Percentiles rank a stretch among this genome's conserved stretches.
phyloP scores from a whole-genome alignment of 148 eudicot species.

The Rheum nobile region DNA sequence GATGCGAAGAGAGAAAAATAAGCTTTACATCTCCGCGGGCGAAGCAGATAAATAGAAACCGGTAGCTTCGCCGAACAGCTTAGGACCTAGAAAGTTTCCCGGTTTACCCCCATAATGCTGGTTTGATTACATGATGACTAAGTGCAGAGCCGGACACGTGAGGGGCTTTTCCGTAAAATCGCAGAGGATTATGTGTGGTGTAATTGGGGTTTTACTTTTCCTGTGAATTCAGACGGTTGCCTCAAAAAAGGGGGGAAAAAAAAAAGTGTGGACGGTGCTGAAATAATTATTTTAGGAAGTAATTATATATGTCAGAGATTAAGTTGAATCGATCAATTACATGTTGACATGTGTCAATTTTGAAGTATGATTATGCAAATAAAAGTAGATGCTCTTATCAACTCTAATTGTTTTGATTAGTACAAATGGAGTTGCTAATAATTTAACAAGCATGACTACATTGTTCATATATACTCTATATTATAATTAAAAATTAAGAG shows the following conservation, averaged over 20 bases:
- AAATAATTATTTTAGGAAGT: neutral
- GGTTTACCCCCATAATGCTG: neutral
- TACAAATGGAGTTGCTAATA: neutral
- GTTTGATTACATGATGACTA: neutral
- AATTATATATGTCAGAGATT: neutral
- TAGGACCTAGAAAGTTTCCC: neutral
- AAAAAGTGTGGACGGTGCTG: conserved; percentile 5
- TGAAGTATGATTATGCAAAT: neutral
- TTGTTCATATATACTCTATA: neutral
- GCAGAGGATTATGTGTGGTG: neutral
- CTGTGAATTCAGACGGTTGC: conserved; percentile 3
- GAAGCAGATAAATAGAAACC: neutral
- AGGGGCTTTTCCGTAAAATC: neutral
- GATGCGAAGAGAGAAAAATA: neutral
- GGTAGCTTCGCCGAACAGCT: neutral
- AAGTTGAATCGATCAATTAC: neutral
- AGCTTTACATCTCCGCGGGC: neutral
- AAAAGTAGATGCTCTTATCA: neutral
- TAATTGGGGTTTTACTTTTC: neutral
- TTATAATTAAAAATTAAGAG: no score
- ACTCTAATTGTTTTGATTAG: neutral
- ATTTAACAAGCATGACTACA: neutral
- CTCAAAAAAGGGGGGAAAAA: neutral
- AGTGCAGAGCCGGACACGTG: neutral
- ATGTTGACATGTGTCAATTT: neutral